These are phyloP conservation scores for Cyberlindnera samutprakarnensis DNA, from an alignment of 805 yeast genomes.

Conservation along the genomic window DNA sequence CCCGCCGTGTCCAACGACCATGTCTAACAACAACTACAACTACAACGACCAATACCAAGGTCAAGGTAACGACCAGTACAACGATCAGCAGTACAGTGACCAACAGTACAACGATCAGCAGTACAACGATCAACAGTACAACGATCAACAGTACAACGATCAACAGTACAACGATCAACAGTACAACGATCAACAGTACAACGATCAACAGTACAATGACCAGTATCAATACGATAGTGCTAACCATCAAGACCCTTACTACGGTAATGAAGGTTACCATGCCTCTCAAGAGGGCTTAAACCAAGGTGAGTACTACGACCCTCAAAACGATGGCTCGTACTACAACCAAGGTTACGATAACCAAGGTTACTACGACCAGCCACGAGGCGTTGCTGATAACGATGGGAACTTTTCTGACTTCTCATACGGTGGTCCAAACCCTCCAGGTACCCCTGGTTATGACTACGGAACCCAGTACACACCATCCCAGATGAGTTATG, in stretches of 20 bases:
- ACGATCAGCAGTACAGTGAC: too few relatives aligned
- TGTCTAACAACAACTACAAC: too few relatives aligned
- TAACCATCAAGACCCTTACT: slow-evolving; percentile 35
- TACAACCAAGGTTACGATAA: slow-evolving; percentile 49
- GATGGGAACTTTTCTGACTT: slow-evolving; percentile 65
- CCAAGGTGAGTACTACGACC: slow-evolving; percentile 24
- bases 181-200: slow-evolving; percentile 6
- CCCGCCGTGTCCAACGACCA: too few relatives aligned
- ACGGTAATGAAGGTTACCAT: slow-evolving; percentile 24
- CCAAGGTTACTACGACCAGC: slow-evolving; percentile 42
- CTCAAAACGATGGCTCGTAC: slow-evolving; percentile 23
- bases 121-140: too few relatives aligned
- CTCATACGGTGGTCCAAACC: slow-evolving; percentile 40
- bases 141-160: slow-evolving; percentile 10
- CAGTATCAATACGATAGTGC: slow-evolving; percentile 24
- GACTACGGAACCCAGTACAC: slow-evolving; percentile 65
- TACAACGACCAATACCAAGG: too few relatives aligned
- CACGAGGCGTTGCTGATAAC: slow-evolving; percentile 37
- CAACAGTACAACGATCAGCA: too few relatives aligned
- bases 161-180: slow-evolving; percentile 12
- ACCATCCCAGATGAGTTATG: slow-evolving; percentile 83
- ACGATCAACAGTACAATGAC: slow-evolving; percentile 28
- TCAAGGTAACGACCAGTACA: too few relatives aligned
- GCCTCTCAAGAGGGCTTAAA: slow-evolving; percentile 24
- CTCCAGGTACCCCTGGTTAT: slow-evolving; percentile 61